Base-by-base conservation (phyloP, 1,139 yeast genomes). In the Geotrichum fermentans region DNA sequence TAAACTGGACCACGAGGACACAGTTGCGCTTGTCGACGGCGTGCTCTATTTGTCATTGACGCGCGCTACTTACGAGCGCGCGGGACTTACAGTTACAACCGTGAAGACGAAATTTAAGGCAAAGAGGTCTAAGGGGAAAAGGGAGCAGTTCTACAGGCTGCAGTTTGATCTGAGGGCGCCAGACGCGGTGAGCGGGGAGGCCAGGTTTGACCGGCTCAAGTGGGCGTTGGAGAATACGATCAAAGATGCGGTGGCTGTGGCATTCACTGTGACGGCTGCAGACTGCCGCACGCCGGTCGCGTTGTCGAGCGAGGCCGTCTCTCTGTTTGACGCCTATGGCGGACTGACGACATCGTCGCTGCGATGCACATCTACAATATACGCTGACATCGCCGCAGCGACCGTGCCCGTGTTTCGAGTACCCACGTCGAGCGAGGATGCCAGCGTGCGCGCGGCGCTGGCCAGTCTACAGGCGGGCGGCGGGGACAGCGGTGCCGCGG, bases 201-300 rank as follows among this genome's bases (percentile, higher is more conserved):
- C 60, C 33, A 58, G 61, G 37, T 61, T 58, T 46, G 60, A 64
- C 4, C 60, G 75, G 35, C 53, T 73, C 26, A 18, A 63, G n/a
- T 72, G 76, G 75, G 70, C 68, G 28, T 57, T 64, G 3, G 51
- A 50, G 26, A 45, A 50, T 17, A 51, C 50, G 20, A 18, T 51
- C 39, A 30, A 35, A 4, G 42, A 45, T 3, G 10, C 6, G 3
- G 39, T 42, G 5, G 24, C 34, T 11, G 37, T 48, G 34, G 47
- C 47, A 13, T 43, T 48, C 21, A 41, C 42, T 1, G 7, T 47
- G n/a, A 21, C 34, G 7, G 39, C 41, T 17, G 3, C 38, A 3
- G 36, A 41, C 11, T 20, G 29, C 11, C 32, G 18, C 34, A 36
- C 33, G 39, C 47, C 14, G 20, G 5, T 46, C 20, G 28, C 6